phyloP scores from a whole-genome alignment of 257 asterid genomes.

The Nicotiana tabacum region DNA sequence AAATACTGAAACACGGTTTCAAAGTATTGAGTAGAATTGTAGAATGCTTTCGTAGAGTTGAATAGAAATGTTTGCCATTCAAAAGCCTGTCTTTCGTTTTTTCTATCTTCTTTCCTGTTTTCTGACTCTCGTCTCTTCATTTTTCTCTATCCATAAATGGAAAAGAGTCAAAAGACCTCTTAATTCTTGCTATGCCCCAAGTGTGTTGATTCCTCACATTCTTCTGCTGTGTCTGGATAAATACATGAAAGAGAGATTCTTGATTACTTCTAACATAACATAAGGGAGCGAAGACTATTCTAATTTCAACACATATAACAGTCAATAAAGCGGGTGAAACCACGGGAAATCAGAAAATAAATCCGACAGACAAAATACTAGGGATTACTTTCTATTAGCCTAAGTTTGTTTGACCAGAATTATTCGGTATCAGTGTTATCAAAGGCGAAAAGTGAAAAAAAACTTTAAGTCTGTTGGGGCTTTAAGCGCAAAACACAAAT shows the following conservation, averaged over 20 bases:
- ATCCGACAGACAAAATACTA: neutral
- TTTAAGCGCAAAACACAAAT: too few relatives aligned
- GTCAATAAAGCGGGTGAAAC: neutral
- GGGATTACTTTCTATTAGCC: neutral
- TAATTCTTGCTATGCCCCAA: neutral
- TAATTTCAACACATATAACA: neutral
- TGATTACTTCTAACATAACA: neutral
- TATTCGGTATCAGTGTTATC: too few relatives aligned
- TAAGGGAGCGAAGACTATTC: neutral
- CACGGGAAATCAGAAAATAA: neutral
- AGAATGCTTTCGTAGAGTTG: neutral
- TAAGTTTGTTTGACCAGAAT: neutral
- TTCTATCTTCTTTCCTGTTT: neutral
- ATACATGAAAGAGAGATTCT: neutral
- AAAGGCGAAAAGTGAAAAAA: too few relatives aligned
- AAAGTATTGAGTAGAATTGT: neutral
- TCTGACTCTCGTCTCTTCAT: neutral
- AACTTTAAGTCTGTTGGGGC: too few relatives aligned
- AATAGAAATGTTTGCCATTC: neutral
- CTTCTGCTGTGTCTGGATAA: slow-evolving; percentile 21
- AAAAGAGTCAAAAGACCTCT: neutral
- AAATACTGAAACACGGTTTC: neutral
- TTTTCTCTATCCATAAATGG: neutral
- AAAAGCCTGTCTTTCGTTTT: neutral
- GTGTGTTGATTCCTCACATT: slow-evolving; percentile 15